phyloP scores from a whole-genome alignment of 192 early-diverging fungal genomes.

The Funneliformis mosseae region DNA sequence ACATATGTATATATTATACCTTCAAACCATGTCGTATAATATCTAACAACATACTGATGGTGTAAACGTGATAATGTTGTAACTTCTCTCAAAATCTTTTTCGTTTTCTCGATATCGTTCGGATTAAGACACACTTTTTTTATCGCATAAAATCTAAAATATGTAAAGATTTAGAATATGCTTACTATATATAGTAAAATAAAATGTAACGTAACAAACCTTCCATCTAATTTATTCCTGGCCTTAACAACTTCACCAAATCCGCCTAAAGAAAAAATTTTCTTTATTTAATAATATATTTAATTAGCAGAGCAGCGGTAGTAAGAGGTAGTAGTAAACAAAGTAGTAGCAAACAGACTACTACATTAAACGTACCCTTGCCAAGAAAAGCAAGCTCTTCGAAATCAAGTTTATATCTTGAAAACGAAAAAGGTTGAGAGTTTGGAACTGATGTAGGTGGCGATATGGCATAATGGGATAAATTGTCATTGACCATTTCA shows the following conservation, averaged over 20 bases:
- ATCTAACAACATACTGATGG: constrained; percentile 87
- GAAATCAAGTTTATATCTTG: constrained; percentile 74
- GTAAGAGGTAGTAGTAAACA: too few species aligned
- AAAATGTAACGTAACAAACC: constrained; percentile 25
- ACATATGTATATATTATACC: constrained; percentile 42
- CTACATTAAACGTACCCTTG: constrained; percentile 36
- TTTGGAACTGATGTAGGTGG: constrained; percentile 38
- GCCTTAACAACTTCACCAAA: constrained; percentile 97
- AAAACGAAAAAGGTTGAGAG: constrained; percentile 37
- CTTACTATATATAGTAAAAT: background rate
- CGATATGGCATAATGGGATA: constrained; percentile 36
- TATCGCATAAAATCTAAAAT: constrained; percentile 77
- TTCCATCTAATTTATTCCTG: constrained; percentile 77
- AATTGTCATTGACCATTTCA: constrained; percentile 17
- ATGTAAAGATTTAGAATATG: background rate
- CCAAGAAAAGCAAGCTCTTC: constrained; percentile 79
- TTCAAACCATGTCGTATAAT: constrained; percentile 93
- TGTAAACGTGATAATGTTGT: constrained; percentile 87
- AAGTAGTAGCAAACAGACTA: too few species aligned
- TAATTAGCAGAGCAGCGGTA: background rate
- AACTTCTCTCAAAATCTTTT: constrained; percentile 90
- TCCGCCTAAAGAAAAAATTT: constrained; percentile 53
- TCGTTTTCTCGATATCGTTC: constrained; percentile 71
- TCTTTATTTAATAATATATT: constrained; percentile 44
- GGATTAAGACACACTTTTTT: constrained; percentile 89